A percentile compares a stretch with the other conserved stretches of the same genome.
Conservation (phyloP, 2,329 filamentous ascomycete species). For the Acephala macrosclerotiorum region DNA sequence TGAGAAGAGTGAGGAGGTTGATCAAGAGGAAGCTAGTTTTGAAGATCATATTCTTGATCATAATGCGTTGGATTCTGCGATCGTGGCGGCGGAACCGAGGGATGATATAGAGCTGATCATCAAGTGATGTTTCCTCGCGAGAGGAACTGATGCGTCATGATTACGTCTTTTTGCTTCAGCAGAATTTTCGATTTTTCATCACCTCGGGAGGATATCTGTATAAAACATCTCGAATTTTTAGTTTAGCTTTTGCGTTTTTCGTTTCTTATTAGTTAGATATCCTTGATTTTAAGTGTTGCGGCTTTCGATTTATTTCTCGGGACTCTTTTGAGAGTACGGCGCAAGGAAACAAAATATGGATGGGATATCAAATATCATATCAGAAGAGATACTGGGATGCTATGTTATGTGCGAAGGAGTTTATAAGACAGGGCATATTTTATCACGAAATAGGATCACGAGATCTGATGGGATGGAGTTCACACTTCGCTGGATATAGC, state of each 20-base stretch:
- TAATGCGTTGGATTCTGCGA: conserved; percentile 36
- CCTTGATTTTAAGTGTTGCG: conserved; percentile 6
- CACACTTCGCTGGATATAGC: no score
- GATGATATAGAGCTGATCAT: conserved; percentile 17
- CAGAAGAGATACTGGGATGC: background rate
- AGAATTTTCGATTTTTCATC: conserved; percentile 9
- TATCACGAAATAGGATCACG: background rate
- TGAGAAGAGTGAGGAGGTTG: conserved; percentile 40
- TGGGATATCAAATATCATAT: background rate
- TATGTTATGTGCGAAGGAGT: background rate
- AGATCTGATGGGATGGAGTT: background rate
- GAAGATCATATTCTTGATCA: conserved; percentile 39
- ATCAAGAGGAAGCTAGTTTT: conserved; percentile 26
- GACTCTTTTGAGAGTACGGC: no score
- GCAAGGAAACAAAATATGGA: conserved; percentile 4
- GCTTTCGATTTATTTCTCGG: background rate
- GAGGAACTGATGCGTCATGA: conserved; percentile 6
- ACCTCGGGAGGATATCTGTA: conserved; percentile 31
- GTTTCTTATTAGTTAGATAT: conserved; percentile 8
- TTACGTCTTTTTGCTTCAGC: background rate
- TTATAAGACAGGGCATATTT: conserved; percentile 5
- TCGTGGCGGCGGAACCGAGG: conserved; percentile 31
- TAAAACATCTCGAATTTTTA: conserved; percentile 19
- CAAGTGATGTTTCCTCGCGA: conserved; percentile 13
- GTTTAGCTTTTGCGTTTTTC: background rate